phyloP scores from a whole-genome alignment of 768 basidiomycete species.

The Termitomyces sp. region DNA sequence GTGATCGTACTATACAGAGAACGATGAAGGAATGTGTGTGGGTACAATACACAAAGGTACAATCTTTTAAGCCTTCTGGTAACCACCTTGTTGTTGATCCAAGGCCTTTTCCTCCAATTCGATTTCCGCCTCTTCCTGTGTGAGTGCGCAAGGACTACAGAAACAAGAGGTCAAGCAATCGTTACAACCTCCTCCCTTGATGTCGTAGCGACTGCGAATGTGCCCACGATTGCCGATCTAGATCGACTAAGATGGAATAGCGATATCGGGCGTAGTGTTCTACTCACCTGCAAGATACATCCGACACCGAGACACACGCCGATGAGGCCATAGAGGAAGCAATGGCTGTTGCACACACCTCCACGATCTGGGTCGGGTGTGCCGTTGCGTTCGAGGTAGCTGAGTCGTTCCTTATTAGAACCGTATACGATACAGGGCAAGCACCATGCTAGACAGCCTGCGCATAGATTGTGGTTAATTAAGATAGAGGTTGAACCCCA shows the following conservation, averaged over 20 bases:
- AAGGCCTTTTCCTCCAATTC: slow-evolving; percentile 34
- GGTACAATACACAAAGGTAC: no score
- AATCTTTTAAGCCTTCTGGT: slow-evolving; percentile 9
- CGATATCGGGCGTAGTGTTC: not conserved
- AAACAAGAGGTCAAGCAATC: slow-evolving; percentile 34
- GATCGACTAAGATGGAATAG: not conserved
- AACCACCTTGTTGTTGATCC: slow-evolving; percentile 19
- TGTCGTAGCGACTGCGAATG: slow-evolving; percentile 34
- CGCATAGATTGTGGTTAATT: not conserved
- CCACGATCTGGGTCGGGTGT: slow-evolving; percentile 35
- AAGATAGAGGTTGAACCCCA: no score
- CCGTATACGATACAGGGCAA: slow-evolving; percentile 39
- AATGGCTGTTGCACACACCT: slow-evolving; percentile 28
- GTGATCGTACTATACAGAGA: no score
- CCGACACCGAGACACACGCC: not conserved
- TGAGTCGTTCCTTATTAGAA: slow-evolving; percentile 35
- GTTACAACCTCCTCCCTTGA: slow-evolving; percentile 31
- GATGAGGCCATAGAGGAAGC: slow-evolving; percentile 23
- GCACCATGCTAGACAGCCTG: slow-evolving; percentile 31
- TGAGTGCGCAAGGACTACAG: slow-evolving; percentile 41
- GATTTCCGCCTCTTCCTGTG: slow-evolving; percentile 42
- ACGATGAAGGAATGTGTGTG: no score
- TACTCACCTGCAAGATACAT: slow-evolving; percentile 29
- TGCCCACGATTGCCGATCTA: slow-evolving; percentile 4
- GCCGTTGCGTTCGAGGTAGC: slow-evolving; percentile 30